phyloP scores from a whole-genome alignment of 2,329 filamentous ascomycete species.

The Sporothrix humicola region DNA sequence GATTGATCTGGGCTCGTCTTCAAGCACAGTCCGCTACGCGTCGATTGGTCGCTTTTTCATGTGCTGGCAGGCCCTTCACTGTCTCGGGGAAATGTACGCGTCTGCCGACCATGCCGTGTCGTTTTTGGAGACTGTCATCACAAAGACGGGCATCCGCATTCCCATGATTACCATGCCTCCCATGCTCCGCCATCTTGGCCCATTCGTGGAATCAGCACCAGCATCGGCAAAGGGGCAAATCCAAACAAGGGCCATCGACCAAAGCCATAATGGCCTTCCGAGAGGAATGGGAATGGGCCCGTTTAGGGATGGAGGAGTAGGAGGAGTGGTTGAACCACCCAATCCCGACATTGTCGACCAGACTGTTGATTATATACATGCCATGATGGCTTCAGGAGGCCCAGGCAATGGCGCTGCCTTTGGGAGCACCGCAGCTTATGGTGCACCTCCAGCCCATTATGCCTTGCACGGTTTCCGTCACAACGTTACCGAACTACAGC shows the following conservation, averaged over 20 bases:
- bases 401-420: background rate
- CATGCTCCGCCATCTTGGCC: background rate
- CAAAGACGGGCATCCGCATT: background rate
- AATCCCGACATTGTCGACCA: background rate
- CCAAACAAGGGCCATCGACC: too few relatives aligned
- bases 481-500: background rate
- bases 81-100: background rate
- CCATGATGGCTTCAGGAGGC: background rate
- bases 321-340: background rate
- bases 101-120: conserved; percentile 1
- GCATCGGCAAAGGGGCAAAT: background rate
- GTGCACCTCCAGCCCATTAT: background rate
- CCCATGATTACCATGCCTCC: conserved; percentile 6
- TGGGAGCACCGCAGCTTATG: background rate
- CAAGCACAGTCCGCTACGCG: background rate
- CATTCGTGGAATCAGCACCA: background rate
- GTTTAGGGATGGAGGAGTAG: too few relatives aligned
- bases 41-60: background rate
- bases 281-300: too few relatives aligned
- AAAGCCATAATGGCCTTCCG: too few relatives aligned
- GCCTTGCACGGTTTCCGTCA: background rate
- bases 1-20: background rate
- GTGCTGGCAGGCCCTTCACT: background rate
- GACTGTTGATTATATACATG: background rate
- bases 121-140: background rate